Evolutionary conservation across 2,329 filamentous ascomycete genomes (phyloP).

Genomic region (Microcera coccophila): DNA sequence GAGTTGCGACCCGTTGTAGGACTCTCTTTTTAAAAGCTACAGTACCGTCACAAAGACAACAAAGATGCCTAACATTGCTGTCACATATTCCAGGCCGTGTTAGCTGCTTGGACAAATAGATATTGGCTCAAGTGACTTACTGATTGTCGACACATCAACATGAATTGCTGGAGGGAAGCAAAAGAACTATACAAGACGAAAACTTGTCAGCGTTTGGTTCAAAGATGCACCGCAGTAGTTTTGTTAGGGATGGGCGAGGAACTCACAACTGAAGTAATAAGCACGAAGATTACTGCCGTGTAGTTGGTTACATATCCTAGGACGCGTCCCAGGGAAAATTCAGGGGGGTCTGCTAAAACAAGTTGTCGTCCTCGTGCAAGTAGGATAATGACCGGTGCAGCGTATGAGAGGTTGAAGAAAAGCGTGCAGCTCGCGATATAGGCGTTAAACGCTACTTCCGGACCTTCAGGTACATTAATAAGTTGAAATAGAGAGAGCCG

Average conservation of each 20-base stretch:
- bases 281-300: slow-evolving; percentile 31
- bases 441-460: slow-evolving; percentile 42
- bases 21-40: too few species aligned
- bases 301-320: slow-evolving; percentile 24
- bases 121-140: slow-evolving; percentile 6
- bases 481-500: too few species aligned
- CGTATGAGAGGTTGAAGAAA: slow-evolving; percentile 43
- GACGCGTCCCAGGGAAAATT: slow-evolving; percentile 21
- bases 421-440: slow-evolving; percentile 42
- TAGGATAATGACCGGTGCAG: slow-evolving; percentile 36
- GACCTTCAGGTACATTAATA: slow-evolving; percentile 32
- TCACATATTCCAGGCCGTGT: slow-evolving; percentile 32
- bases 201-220: not conserved
- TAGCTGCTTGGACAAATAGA: not conserved
- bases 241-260: not conserved
- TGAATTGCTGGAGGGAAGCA: slow-evolving; percentile 7
- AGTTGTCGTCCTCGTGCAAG: slow-evolving; percentile 32
- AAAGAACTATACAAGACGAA: slow-evolving; percentile 6
- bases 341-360: slow-evolving; percentile 21
- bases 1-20: too few species aligned
- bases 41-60: too few species aligned
- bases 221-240: not conserved
- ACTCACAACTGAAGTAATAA: slow-evolving; percentile 33
- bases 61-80: slow-evolving; percentile 37
- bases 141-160: slow-evolving; percentile 5